Percentiles rank a stretch among this genome's conserved stretches.
These are phyloP conservation scores for Carex sylvatica DNA, from an alignment of 202 grass and related monocot genomes.

Conservation along the genomic window DNA sequence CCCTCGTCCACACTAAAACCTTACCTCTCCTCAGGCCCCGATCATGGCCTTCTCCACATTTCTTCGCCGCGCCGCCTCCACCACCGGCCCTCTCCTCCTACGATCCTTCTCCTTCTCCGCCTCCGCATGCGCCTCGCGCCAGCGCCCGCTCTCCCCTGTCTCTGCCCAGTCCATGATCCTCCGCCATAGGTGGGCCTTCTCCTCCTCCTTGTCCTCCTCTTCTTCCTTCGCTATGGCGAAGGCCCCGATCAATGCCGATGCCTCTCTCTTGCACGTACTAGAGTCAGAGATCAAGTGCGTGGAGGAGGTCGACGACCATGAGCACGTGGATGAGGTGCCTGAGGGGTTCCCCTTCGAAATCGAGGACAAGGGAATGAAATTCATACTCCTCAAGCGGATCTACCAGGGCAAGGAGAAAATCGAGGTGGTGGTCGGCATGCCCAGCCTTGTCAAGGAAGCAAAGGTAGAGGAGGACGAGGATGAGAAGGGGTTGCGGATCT, in stretches of 20 bases:
- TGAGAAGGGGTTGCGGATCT: neutral
- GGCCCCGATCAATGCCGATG: conserved; percentile 42
- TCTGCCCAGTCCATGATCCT: conserved; percentile 6
- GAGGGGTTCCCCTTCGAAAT: conserved; percentile 73
- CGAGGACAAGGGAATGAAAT: conserved; percentile 40
- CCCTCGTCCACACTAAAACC: no score
- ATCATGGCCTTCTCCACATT: no score
- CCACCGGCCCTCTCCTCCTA: neutral
- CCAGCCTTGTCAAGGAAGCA: conserved; percentile 67
- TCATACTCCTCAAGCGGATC: conserved; percentile 50
- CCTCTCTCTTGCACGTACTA: conserved; percentile 53
- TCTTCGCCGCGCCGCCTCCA: neutral
- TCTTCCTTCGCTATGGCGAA: conserved; percentile 43
- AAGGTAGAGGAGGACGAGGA: conserved; percentile 30
- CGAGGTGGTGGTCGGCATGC: conserved; percentile 60
- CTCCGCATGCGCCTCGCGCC: conserved; percentile 12
- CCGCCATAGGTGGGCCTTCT: conserved; percentile 21
- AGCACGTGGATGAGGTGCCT: conserved; percentile 63
- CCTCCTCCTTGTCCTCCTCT: conserved; percentile 29
- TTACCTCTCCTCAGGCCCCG: no score
- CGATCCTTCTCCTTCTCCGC: conserved; percentile 12
- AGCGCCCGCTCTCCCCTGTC: conserved; percentile 37
- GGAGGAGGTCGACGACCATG: conserved; percentile 74
- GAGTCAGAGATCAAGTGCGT: conserved; percentile 82
- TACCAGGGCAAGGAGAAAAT: conserved; percentile 59